A percentile compares a stretch with the other conserved stretches of the same genome.
phyloP scores from a whole-genome alignment of 495 filamentous ascomycete genomes.

The Xylaria castorea region DNA sequence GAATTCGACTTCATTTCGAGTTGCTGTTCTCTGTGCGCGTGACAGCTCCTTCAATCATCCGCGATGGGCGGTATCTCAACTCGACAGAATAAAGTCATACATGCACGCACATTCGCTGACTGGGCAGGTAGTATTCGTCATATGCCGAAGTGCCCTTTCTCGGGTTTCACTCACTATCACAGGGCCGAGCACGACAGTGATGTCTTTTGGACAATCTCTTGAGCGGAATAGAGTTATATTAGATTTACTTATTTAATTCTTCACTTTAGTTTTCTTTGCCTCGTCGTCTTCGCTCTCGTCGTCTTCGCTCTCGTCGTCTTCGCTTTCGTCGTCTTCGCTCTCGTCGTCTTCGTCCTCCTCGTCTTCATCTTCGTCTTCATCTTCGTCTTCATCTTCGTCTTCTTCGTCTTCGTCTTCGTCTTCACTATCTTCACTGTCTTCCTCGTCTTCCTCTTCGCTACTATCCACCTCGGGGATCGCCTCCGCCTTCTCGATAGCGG shows the following conservation, averaged over 20 bases:
- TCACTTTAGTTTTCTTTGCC: slow-evolving; percentile 20
- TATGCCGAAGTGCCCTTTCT: neutral
- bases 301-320: slow-evolving; percentile 21
- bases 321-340: slow-evolving; percentile 36
- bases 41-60: neutral
- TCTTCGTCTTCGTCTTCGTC: slow-evolving; percentile 38
- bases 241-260: slow-evolving; percentile 7
- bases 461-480: slow-evolving; percentile 45
- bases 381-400: slow-evolving; percentile 36
- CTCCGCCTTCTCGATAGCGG: slow-evolving; percentile 47
- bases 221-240: neutral
- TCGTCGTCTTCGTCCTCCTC: slow-evolving; percentile 38
- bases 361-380: slow-evolving; percentile 36
- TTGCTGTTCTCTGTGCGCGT: neutral
- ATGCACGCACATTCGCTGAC: neutral
- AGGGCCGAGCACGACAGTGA: neutral
- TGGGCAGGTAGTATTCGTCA: neutral
- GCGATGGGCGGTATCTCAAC: neutral
- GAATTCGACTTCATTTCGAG: neutral
- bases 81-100: neutral
- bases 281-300: slow-evolving; percentile 20
- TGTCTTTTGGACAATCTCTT: neutral
- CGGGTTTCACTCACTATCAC: neutral
- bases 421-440: slow-evolving; percentile 27
- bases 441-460: slow-evolving; percentile 33